These are phyloP conservation scores for Aspergillus sclerotiicarbonarius DNA, from an alignment of 495 filamentous ascomycete genomes.

Conservation along the genomic window DNA sequence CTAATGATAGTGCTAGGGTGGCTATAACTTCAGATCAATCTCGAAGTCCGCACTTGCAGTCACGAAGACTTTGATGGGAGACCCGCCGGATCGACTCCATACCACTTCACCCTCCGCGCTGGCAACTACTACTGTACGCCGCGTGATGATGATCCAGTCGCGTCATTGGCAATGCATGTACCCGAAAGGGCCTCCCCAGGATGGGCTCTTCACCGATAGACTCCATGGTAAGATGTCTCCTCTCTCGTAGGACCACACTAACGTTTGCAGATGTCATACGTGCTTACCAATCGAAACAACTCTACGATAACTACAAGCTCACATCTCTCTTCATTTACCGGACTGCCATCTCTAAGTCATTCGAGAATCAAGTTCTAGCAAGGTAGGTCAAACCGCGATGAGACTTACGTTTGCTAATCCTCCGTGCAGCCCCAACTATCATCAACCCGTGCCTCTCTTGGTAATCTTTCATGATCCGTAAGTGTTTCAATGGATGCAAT, in stretches of 20 bases:
- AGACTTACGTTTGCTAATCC: not conserved
- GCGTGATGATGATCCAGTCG: conserved; percentile 56
- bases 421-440: conserved; percentile 49
- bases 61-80: conserved; percentile 88
- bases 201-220: conserved; percentile 41
- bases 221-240: conserved; percentile 47
- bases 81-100: conserved; percentile 76
- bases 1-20: conserved; percentile 54
- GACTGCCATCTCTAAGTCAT: conserved; percentile 68
- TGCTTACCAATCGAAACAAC: conserved; percentile 62
- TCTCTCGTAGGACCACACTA: conserved; percentile 1
- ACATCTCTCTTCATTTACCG: conserved; percentile 70
- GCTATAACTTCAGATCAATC: conserved; percentile 92
- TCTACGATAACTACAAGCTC: conserved; percentile 73
- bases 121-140: conserved; percentile 50
- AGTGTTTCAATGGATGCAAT: conserved; percentile 29
- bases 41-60: conserved; percentile 89
- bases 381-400: conserved; percentile 49
- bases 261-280: conserved; percentile 64
- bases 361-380: conserved; percentile 86
- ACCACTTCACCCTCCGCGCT: conserved; percentile 39
- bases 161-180: conserved; percentile 60
- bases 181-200: conserved; percentile 38
- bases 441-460: conserved; percentile 55
- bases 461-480: conserved; percentile 82